A percentile compares a stretch with the other conserved stretches of the same genome.
These are phyloP conservation scores for Candida methanosorbosa DNA, from an alignment of 805 yeast species.

Conservation along the genomic window DNA sequence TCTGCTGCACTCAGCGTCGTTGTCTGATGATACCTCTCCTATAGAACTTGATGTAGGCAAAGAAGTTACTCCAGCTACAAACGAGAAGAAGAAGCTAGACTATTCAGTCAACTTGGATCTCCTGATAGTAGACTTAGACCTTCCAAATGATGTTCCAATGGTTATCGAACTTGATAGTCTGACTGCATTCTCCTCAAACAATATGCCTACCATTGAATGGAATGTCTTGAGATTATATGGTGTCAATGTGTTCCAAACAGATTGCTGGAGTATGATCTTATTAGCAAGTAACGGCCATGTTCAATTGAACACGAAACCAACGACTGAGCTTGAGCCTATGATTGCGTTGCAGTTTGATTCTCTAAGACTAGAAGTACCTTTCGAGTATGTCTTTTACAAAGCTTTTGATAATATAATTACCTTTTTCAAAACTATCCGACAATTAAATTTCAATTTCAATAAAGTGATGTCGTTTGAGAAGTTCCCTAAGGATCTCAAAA, in stretches of 20 bases:
- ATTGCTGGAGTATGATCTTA: constrained; percentile 20
- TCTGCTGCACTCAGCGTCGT: not conserved
- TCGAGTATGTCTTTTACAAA: constrained; percentile 65
- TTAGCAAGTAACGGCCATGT: constrained; percentile 12
- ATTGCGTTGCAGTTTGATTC: constrained; percentile 10
- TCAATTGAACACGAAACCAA: constrained; percentile 3
- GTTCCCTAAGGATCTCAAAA: constrained; percentile 23
- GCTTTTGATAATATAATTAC: constrained; percentile 79
- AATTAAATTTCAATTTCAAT: constrained; percentile 29
- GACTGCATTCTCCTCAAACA: constrained; percentile 3
- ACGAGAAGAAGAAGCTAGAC: not conserved
- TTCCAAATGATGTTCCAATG: constrained; percentile 20
- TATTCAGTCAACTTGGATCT: constrained; percentile 15
- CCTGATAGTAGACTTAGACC: constrained; percentile 13
- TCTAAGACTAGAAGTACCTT: constrained; percentile 45
- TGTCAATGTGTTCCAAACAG: constrained; percentile 14
- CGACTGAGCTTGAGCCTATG: constrained; percentile 5
- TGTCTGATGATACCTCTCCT: not conserved
- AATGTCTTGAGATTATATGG: constrained; percentile 21
- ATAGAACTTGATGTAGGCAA: too few relatives aligned
- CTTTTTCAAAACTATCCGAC: constrained; percentile 57
- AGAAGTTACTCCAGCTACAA: not conserved
- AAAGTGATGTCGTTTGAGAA: constrained; percentile 14
- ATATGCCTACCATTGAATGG: constrained; percentile 10
- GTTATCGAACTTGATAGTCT: constrained; percentile 21